Base-by-base conservation (phyloP, 2,329 filamentous ascomycete genomes). In the Leptographium procerum region DNA sequence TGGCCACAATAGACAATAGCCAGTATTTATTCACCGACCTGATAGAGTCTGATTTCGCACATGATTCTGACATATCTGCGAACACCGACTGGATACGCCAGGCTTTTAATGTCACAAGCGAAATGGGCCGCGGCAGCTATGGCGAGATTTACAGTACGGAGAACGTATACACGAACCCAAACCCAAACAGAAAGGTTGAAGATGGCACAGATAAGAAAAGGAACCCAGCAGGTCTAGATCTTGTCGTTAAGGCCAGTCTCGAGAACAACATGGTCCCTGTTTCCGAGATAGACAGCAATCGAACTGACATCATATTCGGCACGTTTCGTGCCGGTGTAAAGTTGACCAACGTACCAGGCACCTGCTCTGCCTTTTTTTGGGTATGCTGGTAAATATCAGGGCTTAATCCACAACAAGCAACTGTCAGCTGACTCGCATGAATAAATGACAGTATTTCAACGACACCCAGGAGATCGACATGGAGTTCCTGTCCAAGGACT, bases 351-450 rank as follows among this genome's bases (percentile, higher is more conserved):
- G 72, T 80, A 8, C 71, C 75, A 1, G 87, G 87, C 29, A 91
- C 88, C 1, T 91, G 88, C 68, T 84, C 81, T 33, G 87, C 87
- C 8, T 91, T 91, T 72, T 91, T 91, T 71, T 92, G 87, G 83
- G 85, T 88, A 29, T 51, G 28, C 24, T 26, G 11, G 5, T 28
- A 9, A 40, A 10, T 3, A 22, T 22, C 22, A 4, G 10, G 7
- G 26, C 16, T 19, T 6, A 31, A 33, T 29, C 48, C 16, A 1
- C 3, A 10, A 9, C 28, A 33, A 8, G 28, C 13, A 33, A n/a
- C 0, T 10, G n/a, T 22, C 11, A 13, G 22, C 19, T 52, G n/a
- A 36, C 22, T 22, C 36, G 28, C 24, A 2, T 3, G 14, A 13
- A 19, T 11, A 11, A 29, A 13, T 16, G 4, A 45, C 61, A 89